Evolutionary conservation across 441 rosid genomes (phyloP).

Genomic region (Arabidopsis hybrid): DNA sequence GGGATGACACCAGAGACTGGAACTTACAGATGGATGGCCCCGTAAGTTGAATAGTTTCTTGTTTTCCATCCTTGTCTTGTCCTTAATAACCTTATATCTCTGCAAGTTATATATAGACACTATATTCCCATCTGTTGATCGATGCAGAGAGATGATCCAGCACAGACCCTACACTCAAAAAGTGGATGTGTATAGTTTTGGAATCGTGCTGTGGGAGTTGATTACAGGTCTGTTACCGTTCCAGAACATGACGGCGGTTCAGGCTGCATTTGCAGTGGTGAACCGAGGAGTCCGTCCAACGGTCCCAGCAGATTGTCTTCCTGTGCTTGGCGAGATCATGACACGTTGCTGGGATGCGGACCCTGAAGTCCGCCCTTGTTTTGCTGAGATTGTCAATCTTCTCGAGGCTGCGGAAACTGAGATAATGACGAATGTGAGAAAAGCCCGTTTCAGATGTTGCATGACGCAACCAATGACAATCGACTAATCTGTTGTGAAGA

Average conservation of each 20-base stretch:
- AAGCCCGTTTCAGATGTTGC: conserved; percentile 99
- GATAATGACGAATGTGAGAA: conserved; percentile 87
- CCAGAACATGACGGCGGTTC: conserved; percentile 97
- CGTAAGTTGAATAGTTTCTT: conserved; percentile 63
- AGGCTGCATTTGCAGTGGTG: conserved; percentile 99
- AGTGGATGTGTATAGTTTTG: conserved; percentile 96
- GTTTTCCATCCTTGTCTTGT: conserved; percentile 17
- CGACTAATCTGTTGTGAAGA: conserved; percentile 58
- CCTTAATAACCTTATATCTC: conserved; percentile 5
- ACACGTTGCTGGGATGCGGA: conserved; percentile 93
- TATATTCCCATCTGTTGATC: conserved; percentile 9
- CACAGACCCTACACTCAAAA: conserved; percentile 96
- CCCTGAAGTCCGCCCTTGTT: conserved; percentile 93
- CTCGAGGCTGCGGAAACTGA: conserved; percentile 87
- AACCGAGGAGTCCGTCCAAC: conserved; percentile 90
- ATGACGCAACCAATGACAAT: conserved; percentile 86
- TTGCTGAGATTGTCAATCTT: conserved; percentile 80
- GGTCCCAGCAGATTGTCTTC: conserved; percentile 84
- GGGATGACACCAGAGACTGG: conserved; percentile 99
- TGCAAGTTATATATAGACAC: conserved; percentile 15
- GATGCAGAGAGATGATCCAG: conserved; percentile 97
- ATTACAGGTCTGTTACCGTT: conserved; percentile 90
- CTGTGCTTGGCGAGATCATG: conserved; percentile 85
- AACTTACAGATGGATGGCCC: conserved; percentile 99
- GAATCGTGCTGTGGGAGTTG: conserved; percentile 96